These are phyloP conservation scores for Aspergillus novoparasiticus DNA, from an alignment of 2,329 filamentous ascomycete genomes.

Conservation along the genomic window DNA sequence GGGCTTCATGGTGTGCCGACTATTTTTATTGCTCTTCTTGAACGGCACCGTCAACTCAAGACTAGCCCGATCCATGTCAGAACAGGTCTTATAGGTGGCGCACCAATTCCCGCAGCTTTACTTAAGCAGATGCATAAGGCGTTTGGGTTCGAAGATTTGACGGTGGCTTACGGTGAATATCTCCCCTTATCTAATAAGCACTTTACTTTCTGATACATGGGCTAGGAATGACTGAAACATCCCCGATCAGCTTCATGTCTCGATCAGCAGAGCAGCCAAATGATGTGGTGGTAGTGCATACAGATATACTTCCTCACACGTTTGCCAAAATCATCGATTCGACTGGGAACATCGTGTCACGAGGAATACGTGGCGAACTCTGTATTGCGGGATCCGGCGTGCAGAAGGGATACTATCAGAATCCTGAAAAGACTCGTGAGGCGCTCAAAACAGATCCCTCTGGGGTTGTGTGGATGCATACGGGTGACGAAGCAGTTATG, in stretches of 20 bases:
- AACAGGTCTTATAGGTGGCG: constrained; percentile 6
- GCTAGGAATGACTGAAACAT: constrained; percentile 23
- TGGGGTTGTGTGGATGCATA: constrained; percentile 60
- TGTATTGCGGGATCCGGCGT: neutral
- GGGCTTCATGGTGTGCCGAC: constrained; percentile 3
- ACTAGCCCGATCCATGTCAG: neutral
- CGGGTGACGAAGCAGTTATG: constrained; percentile 57
- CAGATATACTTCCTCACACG: constrained; percentile 1
- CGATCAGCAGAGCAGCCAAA: neutral
- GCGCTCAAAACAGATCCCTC: constrained; percentile 64
- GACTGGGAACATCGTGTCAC: neutral
- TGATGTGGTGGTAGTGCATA: neutral
- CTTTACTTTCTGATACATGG: constrained; percentile 32
- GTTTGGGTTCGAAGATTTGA: neutral
- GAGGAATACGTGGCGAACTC: neutral
- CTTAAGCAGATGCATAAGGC: neutral
- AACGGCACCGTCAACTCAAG: neutral
- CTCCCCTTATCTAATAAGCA: neutral
- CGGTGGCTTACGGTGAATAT: neutral
- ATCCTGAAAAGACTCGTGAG: constrained; percentile 57
- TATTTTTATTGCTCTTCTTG: neutral
- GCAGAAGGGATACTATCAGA: constrained; percentile 49
- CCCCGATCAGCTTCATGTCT: neutral
- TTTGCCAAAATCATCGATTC: neutral
- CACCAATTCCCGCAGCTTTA: neutral